Base-by-base conservation (phyloP, 768 basidiomycete genomes). In the Agrocybe chaxingu region DNA sequence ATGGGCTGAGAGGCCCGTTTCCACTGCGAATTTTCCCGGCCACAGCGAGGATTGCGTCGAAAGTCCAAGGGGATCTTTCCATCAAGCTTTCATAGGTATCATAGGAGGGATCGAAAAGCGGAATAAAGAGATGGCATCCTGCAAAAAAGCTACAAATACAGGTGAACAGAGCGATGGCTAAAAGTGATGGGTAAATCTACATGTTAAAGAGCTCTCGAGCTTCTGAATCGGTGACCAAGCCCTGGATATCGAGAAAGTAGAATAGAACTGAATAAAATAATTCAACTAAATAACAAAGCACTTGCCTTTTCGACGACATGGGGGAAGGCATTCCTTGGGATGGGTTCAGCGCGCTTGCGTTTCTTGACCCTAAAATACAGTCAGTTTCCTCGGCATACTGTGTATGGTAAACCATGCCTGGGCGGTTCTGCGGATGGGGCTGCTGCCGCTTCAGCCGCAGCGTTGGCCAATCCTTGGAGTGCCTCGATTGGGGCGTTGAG, bases 71-170 rank as follows among this genome's bases (percentile, higher is more conserved):
- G 4, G 89, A 90, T 58, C 95, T 85, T 67, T 92, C 92, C 76
- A 87, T 87, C 59, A 95, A 77, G 57, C 85, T 84, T 66, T 96
- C 94, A 72, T 90, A 95, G 11, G 91, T 92, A 75, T 98, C 95
- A 70, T 93, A 96, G 52, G 76, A 72, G 31, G 91, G 89, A 70
- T 97, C 93, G 74, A 95, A 97, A 54, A 97, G 77, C 42, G 95
- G 94, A 57, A 97, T 92, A 76, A 97, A 98, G 65, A 94, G 80
- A 73, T 97, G 90, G 71, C 93, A 97, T 43, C 94, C 94, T 51
- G 89, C 86, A 74, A 96, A 96, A 77, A 96, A 98, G 63, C 91
- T 93, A 74, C 54, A 63, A 63, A 58, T 64, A 68, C 65, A 58
- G 64, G 65, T 66, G 66, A 66, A 70, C 67, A 66, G 65, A 59